Evolutionary conservation across 2,329 filamentous ascomycete species (phyloP), one percentile per base, ranked within the genome.

Genomic region (Capronia epimyces): DNA sequence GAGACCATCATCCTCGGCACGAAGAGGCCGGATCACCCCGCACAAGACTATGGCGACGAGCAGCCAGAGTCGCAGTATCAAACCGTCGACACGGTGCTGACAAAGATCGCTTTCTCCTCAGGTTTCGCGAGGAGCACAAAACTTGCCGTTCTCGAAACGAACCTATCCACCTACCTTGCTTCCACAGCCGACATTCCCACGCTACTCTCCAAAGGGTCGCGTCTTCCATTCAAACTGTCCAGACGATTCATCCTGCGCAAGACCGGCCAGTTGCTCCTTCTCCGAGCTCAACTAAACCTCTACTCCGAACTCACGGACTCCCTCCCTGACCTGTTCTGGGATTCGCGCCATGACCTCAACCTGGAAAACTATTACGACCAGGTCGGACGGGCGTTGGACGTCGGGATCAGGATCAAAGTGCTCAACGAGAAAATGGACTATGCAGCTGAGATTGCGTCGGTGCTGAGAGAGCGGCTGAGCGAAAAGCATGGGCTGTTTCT

Each of bases 341-440:
- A 98, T 67, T 86, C 81, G 61, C 80, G 83, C 43, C 86, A 93
- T 62, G 90, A 96, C 67, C 80, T 96, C 1, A 87, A 89, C 0
- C 77, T 98, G 1, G 93, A 96, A 67, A 86, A 85, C 24, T 97
- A 96, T 71, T 98, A 97, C 68, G 90, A 95, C 60, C 87, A 93
- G 67, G 89, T 96, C 34, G 90, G 91, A 34, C 82, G 84, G 48
- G 89, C 89, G 0, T 77, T 98, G 29, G 93, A 97, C 68, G 90
- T 97, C 20, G 87, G 87, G 27, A 87, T 93, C 21, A 80, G 93
- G 44, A 97, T 97, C 71, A 87, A 87, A 63, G 83, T 88, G 15
- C 71, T 97, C 60, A 98, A 98, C 67, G 88, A 95, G 71, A 95
- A 95, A 73, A 94, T 98, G 81, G 91, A 95, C 64, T 97, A 98